Percentiles rank a stretch among this genome's conserved stretches.
phyloP scores from a whole-genome alignment of 805 yeast species.

The Middelhovenomyces tepae region DNA sequence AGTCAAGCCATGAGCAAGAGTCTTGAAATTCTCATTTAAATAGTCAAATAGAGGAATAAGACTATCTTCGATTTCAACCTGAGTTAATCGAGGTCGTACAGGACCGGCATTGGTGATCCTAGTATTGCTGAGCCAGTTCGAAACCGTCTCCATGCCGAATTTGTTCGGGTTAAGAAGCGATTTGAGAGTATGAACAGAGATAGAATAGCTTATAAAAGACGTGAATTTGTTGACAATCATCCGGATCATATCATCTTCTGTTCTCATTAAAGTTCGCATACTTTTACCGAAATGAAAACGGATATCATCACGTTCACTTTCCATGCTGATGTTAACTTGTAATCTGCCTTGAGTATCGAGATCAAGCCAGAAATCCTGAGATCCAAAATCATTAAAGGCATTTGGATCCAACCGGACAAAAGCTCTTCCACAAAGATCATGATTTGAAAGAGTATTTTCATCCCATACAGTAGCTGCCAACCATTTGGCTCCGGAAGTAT shows the following conservation, averaged over 20 bases:
- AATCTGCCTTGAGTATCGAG: conserved; percentile 63
- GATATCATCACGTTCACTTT: conserved; percentile 72
- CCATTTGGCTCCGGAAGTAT: conserved; percentile 35
- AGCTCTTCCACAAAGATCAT: conserved; percentile 60
- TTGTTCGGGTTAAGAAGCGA: conserved; percentile 28
- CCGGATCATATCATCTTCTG: conserved; percentile 58
- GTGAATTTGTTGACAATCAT: conserved; percentile 68
- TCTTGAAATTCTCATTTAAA: conserved; percentile 56
- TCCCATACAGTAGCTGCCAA: conserved; percentile 66
- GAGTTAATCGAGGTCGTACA: conserved; percentile 13
- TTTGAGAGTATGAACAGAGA: conserved; percentile 50
- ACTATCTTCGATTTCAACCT: conserved; percentile 46
- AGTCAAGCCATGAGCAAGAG: conserved; percentile 52
- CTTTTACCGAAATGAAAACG: conserved; percentile 73
- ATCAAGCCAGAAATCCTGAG: conserved; percentile 47
- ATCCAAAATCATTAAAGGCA: conserved; percentile 57
- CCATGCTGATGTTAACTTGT: conserved; percentile 60
- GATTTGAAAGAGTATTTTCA: conserved; percentile 43
- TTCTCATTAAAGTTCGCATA: conserved; percentile 52
- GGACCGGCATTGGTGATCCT: conserved; percentile 9
- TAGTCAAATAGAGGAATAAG: conserved; percentile 68
- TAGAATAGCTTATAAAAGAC: conserved; percentile 46
- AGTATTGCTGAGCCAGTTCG: conserved; percentile 27
- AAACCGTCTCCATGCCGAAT: conserved; percentile 22
- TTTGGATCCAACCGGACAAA: conserved; percentile 52